Evolutionary conservation across 192 early-diverging fungal species (phyloP).

Genomic region (Podila epicladia): DNA sequence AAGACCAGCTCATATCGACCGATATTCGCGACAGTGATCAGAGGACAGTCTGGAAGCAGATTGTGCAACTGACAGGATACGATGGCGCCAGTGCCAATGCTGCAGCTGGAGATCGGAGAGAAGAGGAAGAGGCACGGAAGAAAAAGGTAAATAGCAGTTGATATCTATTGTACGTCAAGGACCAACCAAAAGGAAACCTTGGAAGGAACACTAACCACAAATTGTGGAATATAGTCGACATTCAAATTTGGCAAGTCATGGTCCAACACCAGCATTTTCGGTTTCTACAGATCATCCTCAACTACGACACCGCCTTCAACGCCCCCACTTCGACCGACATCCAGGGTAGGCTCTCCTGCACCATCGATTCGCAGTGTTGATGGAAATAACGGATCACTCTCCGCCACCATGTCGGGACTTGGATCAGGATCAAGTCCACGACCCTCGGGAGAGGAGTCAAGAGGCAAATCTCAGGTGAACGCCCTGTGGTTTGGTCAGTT

Average conservation of each 20-base stretch:
- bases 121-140: conserved; percentile 42
- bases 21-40: conserved; percentile 44
- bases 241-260: conserved; percentile 53
- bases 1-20: conserved; percentile 38
- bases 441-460: conserved; percentile 26
- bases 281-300: conserved; percentile 33
- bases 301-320: conserved; percentile 35
- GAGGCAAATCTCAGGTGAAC: conserved; percentile 34
- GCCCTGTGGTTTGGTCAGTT: conserved; percentile 42
- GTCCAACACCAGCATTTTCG: conserved; percentile 47
- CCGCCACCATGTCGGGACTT: background rate
- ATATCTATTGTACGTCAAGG: too few species aligned
- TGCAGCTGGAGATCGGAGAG: conserved; percentile 14
- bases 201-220: too few species aligned
- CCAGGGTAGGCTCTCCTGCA: conserved; percentile 39
- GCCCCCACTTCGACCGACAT: conserved; percentile 29
- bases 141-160: conserved; percentile 16
- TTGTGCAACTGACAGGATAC: conserved; percentile 32
- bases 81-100: conserved; percentile 13
- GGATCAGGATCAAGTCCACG: conserved; percentile 30
- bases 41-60: conserved; percentile 38
- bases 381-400: conserved; percentile 4
- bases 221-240: conserved; percentile 10
- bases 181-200: background rate
- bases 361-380: conserved; percentile 46